Evolutionary conservation across 2,329 filamentous ascomycete genomes (phyloP).

Genomic region (Xylariaceae sp.): DNA sequence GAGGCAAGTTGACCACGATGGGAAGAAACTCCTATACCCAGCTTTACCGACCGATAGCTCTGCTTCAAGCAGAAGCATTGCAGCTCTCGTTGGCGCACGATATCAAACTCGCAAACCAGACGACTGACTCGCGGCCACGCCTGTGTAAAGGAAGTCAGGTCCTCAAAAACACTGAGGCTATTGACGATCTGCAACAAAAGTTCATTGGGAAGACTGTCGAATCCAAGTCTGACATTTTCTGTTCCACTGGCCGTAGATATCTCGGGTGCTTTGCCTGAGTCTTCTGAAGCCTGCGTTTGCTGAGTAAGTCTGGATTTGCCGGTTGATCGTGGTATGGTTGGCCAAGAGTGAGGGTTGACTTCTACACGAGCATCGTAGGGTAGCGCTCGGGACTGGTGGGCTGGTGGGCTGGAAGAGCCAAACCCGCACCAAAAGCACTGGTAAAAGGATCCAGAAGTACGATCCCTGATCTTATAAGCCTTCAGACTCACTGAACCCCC

Average conservation of each 20-base stretch:
- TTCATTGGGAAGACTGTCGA: slow-evolving; percentile 35
- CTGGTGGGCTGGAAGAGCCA: neutral
- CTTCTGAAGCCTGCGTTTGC: neutral
- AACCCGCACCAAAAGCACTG: slow-evolving; percentile 24
- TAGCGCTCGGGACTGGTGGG: no score
- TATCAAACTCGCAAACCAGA: slow-evolving; percentile 30
- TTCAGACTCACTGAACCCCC: slow-evolving; percentile 19
- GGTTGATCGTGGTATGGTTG: neutral
- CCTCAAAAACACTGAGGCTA: slow-evolving; percentile 28
- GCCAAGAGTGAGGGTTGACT: slow-evolving; percentile 3
- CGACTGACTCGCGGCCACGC: slow-evolving; percentile 32
- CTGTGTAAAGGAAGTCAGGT: slow-evolving; percentile 32
- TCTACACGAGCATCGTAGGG: no score
- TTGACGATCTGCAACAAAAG: slow-evolving; percentile 33
- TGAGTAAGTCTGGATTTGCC: neutral
- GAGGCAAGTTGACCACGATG: slow-evolving; percentile 31
- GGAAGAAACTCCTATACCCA: slow-evolving; percentile 39
- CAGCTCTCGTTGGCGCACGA: slow-evolving; percentile 39
- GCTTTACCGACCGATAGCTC: slow-evolving; percentile 31
- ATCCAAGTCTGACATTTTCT: slow-evolving; percentile 1
- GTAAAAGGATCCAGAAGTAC: slow-evolving; percentile 9
- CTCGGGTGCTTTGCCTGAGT: no score
- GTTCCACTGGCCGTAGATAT: no score
- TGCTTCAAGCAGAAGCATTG: slow-evolving; percentile 44
- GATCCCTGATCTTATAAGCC: neutral